Percentiles rank a stretch among this genome's conserved stretches.
Evolutionary conservation across 148 eudicot species (phyloP).

Genomic region (Chenopodium formosanum): DNA sequence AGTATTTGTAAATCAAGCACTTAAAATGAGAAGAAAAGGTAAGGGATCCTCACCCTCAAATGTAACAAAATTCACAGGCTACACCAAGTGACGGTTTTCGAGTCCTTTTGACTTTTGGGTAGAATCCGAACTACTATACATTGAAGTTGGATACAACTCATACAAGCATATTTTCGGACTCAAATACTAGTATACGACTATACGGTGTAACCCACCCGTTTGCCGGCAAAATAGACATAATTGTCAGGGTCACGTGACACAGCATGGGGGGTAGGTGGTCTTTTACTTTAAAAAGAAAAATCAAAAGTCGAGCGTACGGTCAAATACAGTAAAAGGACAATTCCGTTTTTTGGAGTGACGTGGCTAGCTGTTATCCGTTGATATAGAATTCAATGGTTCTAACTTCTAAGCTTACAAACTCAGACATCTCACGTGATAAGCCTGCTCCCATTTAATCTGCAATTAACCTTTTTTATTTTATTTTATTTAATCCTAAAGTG

Average conservation of each 20-base stretch:
- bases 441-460: slow-evolving; percentile 9
- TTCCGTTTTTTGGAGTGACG: slow-evolving; percentile 4
- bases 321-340: background rate
- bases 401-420: background rate
- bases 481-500: too few relatives aligned
- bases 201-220: background rate
- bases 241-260: slow-evolving; percentile 22
- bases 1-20: too few relatives aligned
- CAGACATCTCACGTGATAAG: slow-evolving; percentile 29
- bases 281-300: background rate
- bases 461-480: too few relatives aligned
- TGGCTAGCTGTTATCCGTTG: slow-evolving; percentile 13
- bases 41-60: too few relatives aligned
- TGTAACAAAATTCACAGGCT: too few relatives aligned
- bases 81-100: too few relatives aligned
- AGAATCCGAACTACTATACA: too few relatives aligned
- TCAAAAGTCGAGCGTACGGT: slow-evolving; percentile 1
- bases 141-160: too few relatives aligned
- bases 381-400: background rate
- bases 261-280: background rate
- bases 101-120: too few relatives aligned
- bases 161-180: background rate
- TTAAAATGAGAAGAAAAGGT: too few relatives aligned
- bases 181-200: background rate
- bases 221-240: background rate